Conservation (phyloP, 2,329 filamentous ascomycete species). For the Fusarium sp. region DNA sequence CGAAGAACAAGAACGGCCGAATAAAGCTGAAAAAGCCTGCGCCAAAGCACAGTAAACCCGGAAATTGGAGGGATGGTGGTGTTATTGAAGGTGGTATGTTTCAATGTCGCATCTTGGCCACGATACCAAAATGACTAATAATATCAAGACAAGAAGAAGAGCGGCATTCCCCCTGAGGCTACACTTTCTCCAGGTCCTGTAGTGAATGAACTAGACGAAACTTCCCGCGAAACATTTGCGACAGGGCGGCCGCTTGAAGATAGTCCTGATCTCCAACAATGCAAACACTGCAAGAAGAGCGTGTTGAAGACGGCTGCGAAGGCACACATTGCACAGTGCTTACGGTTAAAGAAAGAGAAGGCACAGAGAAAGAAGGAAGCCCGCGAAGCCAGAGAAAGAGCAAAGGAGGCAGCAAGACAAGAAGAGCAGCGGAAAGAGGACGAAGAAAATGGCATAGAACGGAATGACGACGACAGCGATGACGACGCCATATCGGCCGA, state of each 20-base stretch:
- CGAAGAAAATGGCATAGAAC: conserved; percentile 60
- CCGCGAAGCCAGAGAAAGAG: conserved; percentile 74
- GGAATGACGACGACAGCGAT: conserved; percentile 61
- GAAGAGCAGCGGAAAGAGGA: conserved; percentile 65
- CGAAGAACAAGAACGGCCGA: conserved; percentile 65
- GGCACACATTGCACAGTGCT: conserved; percentile 83
- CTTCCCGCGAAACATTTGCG: conserved; percentile 80
- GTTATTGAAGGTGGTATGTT: conserved; percentile 72
- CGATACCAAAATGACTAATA: conserved; percentile 10
- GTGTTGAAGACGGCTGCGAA: conserved; percentile 80
- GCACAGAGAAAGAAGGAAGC: conserved; percentile 81
- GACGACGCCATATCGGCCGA: conserved; percentile 56
- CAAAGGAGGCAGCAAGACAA: conserved; percentile 69
- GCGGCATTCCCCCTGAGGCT: conserved; percentile 55
- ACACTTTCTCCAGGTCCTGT: conserved; percentile 65
- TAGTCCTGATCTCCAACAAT: conserved; percentile 80
- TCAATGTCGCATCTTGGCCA: conserved; percentile 1
- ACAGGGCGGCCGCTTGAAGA: conserved; percentile 87
- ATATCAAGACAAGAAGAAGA: conserved; percentile 65
- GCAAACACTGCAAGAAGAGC: conserved; percentile 94
- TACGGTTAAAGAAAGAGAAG: conserved; percentile 86
- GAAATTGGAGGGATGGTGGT: conserved; percentile 77
- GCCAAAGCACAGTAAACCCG: conserved; percentile 72
- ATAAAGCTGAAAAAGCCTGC: conserved; percentile 72
- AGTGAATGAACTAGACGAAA: conserved; percentile 78